Conservation (phyloP, 495 filamentous ascomycete genomes). For the Articulospora tetracladia region DNA sequence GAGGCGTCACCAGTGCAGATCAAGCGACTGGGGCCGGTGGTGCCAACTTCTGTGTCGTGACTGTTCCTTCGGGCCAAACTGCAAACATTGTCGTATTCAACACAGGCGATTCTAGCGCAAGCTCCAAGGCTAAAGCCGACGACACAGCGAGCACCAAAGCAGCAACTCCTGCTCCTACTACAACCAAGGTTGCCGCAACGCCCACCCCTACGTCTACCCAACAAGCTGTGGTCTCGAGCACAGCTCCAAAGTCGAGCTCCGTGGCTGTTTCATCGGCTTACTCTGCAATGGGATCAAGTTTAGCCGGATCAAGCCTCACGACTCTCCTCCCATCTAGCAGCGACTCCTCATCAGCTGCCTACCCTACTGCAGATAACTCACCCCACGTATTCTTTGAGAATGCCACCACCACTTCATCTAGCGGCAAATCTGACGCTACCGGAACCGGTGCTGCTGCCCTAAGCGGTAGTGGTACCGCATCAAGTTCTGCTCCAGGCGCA, state of each 20-base stretch:
- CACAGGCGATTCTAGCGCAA: constrained; percentile 12
- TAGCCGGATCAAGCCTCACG: constrained; percentile 2
- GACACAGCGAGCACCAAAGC: neutral
- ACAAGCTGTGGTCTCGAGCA: neutral
- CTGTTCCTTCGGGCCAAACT: constrained; percentile 61
- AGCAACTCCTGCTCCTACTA: constrained; percentile 9
- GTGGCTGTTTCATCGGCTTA: constrained; percentile 1
- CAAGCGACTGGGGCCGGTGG: constrained; percentile 58
- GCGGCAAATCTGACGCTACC: neutral
- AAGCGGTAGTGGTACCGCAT: neutral
- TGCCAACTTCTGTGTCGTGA: constrained; percentile 75
- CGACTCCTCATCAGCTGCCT: constrained; percentile 1
- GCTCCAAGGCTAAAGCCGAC: constrained; percentile 5
- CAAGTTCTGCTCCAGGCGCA: neutral
- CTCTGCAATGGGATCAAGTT: neutral
- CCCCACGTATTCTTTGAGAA: constrained; percentile 22
- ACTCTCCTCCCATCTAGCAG: constrained; percentile 3
- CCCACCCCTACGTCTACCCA: neutral
- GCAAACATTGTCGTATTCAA: constrained; percentile 67
- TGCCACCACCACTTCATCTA: constrained; percentile 3
- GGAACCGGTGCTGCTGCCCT: neutral
- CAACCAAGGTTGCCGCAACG: constrained; percentile 6
- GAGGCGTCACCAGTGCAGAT: constrained; percentile 51
- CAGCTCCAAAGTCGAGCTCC: neutral
- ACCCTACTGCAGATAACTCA: constrained; percentile 5